Conservation (phyloP, 2,329 filamentous ascomycete genomes). For the Madurella fahalii region DNA sequence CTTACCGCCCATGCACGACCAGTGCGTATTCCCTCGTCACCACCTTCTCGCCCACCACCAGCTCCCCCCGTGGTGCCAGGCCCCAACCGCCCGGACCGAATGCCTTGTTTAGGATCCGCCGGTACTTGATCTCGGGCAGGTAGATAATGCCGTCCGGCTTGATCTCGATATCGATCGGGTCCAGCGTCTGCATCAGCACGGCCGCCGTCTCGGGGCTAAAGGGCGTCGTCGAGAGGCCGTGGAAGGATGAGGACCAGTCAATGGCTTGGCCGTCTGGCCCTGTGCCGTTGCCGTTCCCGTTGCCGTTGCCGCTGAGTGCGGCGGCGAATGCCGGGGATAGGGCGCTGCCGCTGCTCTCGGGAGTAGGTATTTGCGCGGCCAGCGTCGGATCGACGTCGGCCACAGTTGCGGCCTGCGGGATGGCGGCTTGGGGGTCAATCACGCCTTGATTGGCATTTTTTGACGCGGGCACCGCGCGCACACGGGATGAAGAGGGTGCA, state of each 20-base stretch:
- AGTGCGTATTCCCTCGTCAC: constrained; percentile 91
- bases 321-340: constrained; percentile 20
- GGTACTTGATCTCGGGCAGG: constrained; percentile 96
- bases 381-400: constrained; percentile 31
- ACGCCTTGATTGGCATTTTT: constrained; percentile 20
- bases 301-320: constrained; percentile 6
- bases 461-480: background rate
- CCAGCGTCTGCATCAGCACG: constrained; percentile 64
- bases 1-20: constrained; percentile 79
- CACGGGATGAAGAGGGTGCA: constrained; percentile 1
- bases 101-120: constrained; percentile 80
- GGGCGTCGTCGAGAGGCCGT: constrained; percentile 67
- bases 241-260: constrained; percentile 82
- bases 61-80: constrained; percentile 79
- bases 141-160: constrained; percentile 98
- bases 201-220: constrained; percentile 68
- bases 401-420: constrained; percentile 29
- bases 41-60: constrained; percentile 75
- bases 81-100: constrained; percentile 98
- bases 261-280: constrained; percentile 31
- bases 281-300: constrained; percentile 8
- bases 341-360: constrained; percentile 6
- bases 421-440: constrained; percentile 29
- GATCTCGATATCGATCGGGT: constrained; percentile 79
- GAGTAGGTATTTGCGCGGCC: constrained; percentile 19